Conservation (phyloP, 345 rosid genomes). For the Bretschneidera sinensis region DNA sequence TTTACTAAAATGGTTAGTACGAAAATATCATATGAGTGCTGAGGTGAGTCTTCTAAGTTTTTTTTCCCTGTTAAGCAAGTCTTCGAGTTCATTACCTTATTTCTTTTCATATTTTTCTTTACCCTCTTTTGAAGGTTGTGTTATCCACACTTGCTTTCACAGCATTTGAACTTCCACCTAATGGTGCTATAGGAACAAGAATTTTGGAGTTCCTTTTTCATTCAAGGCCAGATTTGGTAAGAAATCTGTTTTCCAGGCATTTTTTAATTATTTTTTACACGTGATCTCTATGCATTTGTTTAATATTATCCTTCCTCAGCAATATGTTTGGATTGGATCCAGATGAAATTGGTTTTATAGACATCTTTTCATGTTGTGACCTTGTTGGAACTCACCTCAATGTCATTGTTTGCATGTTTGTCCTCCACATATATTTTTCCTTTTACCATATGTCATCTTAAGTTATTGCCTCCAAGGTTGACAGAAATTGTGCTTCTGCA, state of each 20-base stretch:
- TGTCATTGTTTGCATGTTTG: no score
- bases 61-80: no score
- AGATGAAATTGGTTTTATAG: no score
- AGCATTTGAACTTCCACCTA: slow-evolving; percentile 98
- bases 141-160: slow-evolving; percentile 91
- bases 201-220: slow-evolving; percentile 88
- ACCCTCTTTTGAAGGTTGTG: slow-evolving; percentile 58
- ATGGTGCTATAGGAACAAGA: slow-evolving; percentile 87
- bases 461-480: no score
- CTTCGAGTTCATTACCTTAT: not conserved
- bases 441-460: no score
- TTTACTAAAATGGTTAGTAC: not conserved
- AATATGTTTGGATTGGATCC: slow-evolving; percentile 3
- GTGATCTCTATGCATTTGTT: not conserved
- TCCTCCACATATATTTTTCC: no score
- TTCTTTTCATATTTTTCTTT: slow-evolving; percentile 12
- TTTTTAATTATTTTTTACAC: slow-evolving; percentile 5
- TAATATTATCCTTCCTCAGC: not conserved
- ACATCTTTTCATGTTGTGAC: no score
- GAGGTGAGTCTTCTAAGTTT: no score
- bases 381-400: no score
- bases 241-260: slow-evolving; percentile 5
- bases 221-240: slow-evolving; percentile 87
- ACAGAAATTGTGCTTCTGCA: no score
- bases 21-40: not conserved